These are phyloP conservation scores for Fennellomyces sp. DNA, from an alignment of 371 early-diverging fungal species.

Conservation along the genomic window DNA sequence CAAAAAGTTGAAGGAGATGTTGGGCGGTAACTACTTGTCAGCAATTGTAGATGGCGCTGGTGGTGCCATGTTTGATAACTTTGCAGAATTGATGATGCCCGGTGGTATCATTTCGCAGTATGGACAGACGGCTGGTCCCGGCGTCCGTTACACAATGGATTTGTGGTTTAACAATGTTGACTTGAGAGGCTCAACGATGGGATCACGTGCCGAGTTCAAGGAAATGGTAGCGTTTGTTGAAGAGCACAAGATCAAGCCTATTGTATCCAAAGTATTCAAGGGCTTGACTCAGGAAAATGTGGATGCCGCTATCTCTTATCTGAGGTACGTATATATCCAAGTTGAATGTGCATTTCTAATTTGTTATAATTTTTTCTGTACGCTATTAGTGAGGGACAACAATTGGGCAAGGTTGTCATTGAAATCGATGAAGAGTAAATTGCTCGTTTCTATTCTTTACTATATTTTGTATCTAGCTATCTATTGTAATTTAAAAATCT, in stretches of 20 bases:
- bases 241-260: slow-evolving; percentile 57
- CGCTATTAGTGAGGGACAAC: background rate
- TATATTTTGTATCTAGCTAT: too few species aligned
- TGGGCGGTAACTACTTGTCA: slow-evolving; percentile 43
- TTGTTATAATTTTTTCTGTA: too few species aligned
- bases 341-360: too few species aligned
- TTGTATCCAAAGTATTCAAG: slow-evolving; percentile 60
- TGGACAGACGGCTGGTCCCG: slow-evolving; percentile 7
- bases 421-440: background rate
- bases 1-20: slow-evolving; percentile 38
- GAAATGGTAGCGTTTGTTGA: slow-evolving; percentile 66
- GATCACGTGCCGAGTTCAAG: slow-evolving; percentile 63
- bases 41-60: slow-evolving; percentile 75
- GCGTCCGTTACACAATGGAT: slow-evolving; percentile 48
- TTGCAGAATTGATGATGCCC: slow-evolving; percentile 32
- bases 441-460: too few species aligned
- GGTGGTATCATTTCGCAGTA: slow-evolving; percentile 57
- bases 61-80: slow-evolving; percentile 48
- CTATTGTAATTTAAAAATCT: too few species aligned
- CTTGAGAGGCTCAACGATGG: slow-evolving; percentile 66
- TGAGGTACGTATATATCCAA: background rate
- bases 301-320: slow-evolving; percentile 35
- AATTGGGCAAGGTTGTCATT: background rate
- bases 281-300: slow-evolving; percentile 47
- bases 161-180: slow-evolving; percentile 59